Base-by-base conservation (phyloP, 2,329 filamentous ascomycete genomes). In the Zalaria obscura region DNA sequence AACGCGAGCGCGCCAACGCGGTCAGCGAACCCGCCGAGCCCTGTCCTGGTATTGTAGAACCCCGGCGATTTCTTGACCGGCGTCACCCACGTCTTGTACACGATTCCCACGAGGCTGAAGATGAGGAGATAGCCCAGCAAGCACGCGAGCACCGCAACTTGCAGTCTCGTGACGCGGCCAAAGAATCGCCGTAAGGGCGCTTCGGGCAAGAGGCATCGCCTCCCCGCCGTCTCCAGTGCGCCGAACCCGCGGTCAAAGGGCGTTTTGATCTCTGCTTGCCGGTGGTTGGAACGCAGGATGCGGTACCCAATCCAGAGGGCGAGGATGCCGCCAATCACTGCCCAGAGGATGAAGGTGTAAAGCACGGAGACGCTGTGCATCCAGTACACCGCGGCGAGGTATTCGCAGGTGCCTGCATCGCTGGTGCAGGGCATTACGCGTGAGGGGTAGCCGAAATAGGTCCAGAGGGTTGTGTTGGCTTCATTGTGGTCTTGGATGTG, bases 1-100 rank as follows among this genome's bases (percentile, higher is more conserved):
- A 82, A 87, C 1, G 83, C 81, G 0, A 87, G 58, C 2, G 78
- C 69, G 5, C 83, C 83, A 3, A 86, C 56, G 10, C 83, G 73
- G 54, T 87, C 76, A 0, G 76, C 67, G 65, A 74, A 86, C 0
- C 78, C 75, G 0, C 81, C 80, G 0, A 87, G 63, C 3, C 72
- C 70, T 4, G 71, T 75, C 5, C 82, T 72, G 0, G 71, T 83
- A 56, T 81, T 83, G 60, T 73, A 69, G 1, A 76, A 54, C 27
- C 65, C 66, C 0, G 69, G 67, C 29, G 59, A 61, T 9, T 65
- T 65, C 54, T 75, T 75, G 40, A 84, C 71, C 0, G 82, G 82
- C 0, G 80, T 84, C 5, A 80, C 56, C 81, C 81, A 86, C 7
- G 61, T 78, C 35, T 70, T 67, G 60, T 84, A 86, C 5, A 67